Conservation (phyloP, 148 eudicot species). For the Vaccinium macrocarpon region DNA sequence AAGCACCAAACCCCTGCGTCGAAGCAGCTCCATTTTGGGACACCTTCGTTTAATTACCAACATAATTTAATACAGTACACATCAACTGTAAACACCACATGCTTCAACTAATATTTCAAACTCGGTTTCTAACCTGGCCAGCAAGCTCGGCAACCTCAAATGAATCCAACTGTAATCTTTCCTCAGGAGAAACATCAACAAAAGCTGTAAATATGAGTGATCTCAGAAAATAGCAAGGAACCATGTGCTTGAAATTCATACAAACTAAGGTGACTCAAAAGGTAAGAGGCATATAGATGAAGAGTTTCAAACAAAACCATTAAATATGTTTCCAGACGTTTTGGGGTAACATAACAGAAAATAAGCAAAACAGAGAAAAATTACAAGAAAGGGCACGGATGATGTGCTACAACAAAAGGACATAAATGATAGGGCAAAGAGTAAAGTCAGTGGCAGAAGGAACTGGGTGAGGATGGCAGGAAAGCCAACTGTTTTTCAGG, state of each 20-base stretch:
- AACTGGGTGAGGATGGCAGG: background rate
- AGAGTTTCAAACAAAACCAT: background rate
- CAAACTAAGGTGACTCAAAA: background rate
- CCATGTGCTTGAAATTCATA: background rate
- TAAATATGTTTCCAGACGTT: background rate
- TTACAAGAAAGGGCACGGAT: background rate
- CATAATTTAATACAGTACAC: background rate
- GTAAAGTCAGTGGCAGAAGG: background rate
- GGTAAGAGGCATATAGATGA: background rate
- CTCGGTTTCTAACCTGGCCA: conserved; percentile 42
- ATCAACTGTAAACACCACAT: background rate
- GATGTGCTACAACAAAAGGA: background rate
- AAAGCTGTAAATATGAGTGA: conserved; percentile 58
- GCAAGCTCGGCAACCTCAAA: conserved; percentile 36
- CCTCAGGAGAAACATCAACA: conserved; percentile 89
- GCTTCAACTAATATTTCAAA: conserved; percentile 9
- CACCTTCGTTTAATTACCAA: conserved; percentile 37
- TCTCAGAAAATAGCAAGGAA: background rate
- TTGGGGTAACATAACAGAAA: background rate
- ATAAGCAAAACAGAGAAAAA: background rate
- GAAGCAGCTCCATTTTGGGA: conserved; percentile 71
- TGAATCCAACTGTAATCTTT: conserved; percentile 48
- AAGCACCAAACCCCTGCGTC: conserved; percentile 27
- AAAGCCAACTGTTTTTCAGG: background rate
- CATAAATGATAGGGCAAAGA: background rate